Base-by-base conservation (phyloP, 2,329 filamentous ascomycete genomes). In the Mycocentrospora acerina region DNA sequence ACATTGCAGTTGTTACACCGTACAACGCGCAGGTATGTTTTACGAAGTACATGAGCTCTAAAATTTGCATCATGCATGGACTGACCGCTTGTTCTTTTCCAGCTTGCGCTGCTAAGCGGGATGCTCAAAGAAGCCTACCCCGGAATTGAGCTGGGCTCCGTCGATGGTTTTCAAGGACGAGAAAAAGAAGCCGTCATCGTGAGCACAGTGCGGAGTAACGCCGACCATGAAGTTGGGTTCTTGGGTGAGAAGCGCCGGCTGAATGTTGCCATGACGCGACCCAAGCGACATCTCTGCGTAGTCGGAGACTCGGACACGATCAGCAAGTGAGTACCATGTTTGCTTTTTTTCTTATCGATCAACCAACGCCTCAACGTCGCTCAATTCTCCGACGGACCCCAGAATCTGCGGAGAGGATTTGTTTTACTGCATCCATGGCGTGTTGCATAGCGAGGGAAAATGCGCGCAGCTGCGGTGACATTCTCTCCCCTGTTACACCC, bases 221-320 rank as follows among this genome's bases (percentile, higher is more conserved):
- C 81, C 5, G 81, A 90, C 32, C 82, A 84, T 34, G 90, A 97
- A 64, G 90, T 97, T 11, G 93, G 93, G 8, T 98, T 98, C 60
- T 71, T 98, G 25, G 88, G 82, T 11, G 93, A 98, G 71, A 95
- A 90, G 75, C 80, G 93, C 48, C 79, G 93, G 46, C 72, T 98
- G 50, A 98, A 98, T 64, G 90, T 97, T 55, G 91, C 93, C 36
- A 97, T 98, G 90, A 98, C 93, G 46, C 82, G 93, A 51, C 89
- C 93, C 5, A 91, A 87, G 71, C 81, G 93, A 54, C 91, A 93
- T 62, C 75, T 98, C 29, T 93, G 88, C 47, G 79, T 98, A 13
- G 85, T 96, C 57, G 93, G 91, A 29, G 93, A 98, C 67, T 93
- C 89, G 42, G 93, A 96, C 65, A 97, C 91, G 3, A 88, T 95